These are phyloP conservation scores for Xylariaceae sp. DNA, from an alignment of 2,329 filamentous ascomycete species.

Conservation along the genomic window DNA sequence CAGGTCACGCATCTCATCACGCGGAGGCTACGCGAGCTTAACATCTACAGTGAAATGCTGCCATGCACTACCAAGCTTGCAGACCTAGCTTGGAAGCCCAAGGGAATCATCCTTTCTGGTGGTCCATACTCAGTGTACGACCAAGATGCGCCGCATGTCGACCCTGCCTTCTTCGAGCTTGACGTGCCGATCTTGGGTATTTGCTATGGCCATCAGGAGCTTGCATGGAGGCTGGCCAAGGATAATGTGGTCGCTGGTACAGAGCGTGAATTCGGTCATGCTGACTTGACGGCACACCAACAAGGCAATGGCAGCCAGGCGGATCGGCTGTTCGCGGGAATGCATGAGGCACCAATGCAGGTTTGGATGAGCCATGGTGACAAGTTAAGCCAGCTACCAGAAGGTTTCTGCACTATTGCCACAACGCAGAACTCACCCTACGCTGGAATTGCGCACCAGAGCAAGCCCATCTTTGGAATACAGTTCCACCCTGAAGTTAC, in stretches of 20 bases:
- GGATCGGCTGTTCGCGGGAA: slow-evolving; percentile 72
- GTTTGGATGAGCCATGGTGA: slow-evolving; percentile 76
- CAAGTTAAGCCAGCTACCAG: slow-evolving; percentile 72
- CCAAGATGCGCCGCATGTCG: slow-evolving; percentile 66
- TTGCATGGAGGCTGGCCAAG: slow-evolving; percentile 60
- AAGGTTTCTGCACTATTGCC: slow-evolving; percentile 69
- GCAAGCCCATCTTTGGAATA: slow-evolving; percentile 64
- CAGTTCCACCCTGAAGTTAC: slow-evolving; percentile 86
- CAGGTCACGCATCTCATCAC: slow-evolving; percentile 74
- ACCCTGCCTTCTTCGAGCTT: slow-evolving; percentile 76
- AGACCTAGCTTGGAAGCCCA: slow-evolving; percentile 74
- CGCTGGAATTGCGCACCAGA: slow-evolving; percentile 71
- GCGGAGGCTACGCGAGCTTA: slow-evolving; percentile 70
- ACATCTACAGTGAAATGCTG: slow-evolving; percentile 80
- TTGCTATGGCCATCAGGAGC: slow-evolving; percentile 25
- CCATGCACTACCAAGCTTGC: slow-evolving; percentile 79
- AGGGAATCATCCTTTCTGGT: slow-evolving; percentile 76
- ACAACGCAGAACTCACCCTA: slow-evolving; percentile 72
- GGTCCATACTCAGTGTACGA: slow-evolving; percentile 78
- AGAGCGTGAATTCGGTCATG: slow-evolving; percentile 61
- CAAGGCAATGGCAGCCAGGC: slow-evolving; percentile 50
- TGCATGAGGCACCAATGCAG: slow-evolving; percentile 52
- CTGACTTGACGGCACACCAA: slow-evolving; percentile 59
- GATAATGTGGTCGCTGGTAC: too few relatives aligned
- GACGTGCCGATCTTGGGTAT: slow-evolving; percentile 50